phyloP scores from a whole-genome alignment of 2,329 filamentous ascomycete genomes.

The Aspergillus hortae region DNA sequence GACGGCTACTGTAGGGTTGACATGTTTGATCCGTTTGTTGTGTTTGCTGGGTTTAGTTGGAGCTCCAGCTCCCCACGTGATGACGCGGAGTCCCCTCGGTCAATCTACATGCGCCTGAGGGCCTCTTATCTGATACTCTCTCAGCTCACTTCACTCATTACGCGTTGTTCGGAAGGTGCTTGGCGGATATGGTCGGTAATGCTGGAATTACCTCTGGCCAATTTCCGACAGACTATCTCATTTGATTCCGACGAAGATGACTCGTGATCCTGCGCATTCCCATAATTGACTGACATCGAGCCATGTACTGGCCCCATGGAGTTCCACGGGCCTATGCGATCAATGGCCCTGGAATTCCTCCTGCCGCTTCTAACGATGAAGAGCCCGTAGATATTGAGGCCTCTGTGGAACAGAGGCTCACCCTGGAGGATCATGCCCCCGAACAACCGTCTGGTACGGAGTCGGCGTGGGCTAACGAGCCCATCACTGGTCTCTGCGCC shows the following conservation, averaged over 20 bases:
- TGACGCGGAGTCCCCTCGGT: neutral
- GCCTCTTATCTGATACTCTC: neutral
- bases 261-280: constrained; percentile 29
- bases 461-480: constrained; percentile 53
- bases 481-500: constrained; percentile 69
- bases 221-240: constrained; percentile 20
- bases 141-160: neutral
- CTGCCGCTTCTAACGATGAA: constrained; percentile 23
- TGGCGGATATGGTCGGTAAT: constrained; percentile 20
- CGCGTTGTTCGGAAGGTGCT: constrained; percentile 7
- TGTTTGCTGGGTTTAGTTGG: neutral
- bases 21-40: too few relatives aligned
- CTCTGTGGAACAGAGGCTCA: constrained; percentile 19
- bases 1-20: too few relatives aligned
- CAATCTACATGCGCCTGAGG: neutral
- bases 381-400: constrained; percentile 14
- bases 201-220: constrained; percentile 17
- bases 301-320: constrained; percentile 51
- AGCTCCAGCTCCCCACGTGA: neutral
- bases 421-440: constrained; percentile 23
- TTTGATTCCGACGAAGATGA: constrained; percentile 31
- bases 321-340: constrained; percentile 48
- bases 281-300: constrained; percentile 28
- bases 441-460: constrained; percentile 23
- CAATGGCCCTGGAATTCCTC: constrained; percentile 41